These are phyloP conservation scores for Tinospora cordifolia DNA, from an alignment of 164 flowering plant species.

Conservation along the genomic window DNA sequence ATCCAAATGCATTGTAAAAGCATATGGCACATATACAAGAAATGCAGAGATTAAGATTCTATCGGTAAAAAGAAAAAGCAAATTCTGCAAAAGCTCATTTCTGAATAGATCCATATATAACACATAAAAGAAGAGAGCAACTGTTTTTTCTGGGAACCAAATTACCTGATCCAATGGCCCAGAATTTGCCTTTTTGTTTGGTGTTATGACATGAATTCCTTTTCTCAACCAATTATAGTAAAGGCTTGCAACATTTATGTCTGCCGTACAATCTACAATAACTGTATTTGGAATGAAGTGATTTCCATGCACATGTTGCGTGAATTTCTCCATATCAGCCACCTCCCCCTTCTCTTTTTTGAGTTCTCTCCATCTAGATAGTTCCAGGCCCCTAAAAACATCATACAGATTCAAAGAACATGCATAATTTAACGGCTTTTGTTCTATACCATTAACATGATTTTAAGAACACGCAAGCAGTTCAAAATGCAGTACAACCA, in stretches of 20 bases:
- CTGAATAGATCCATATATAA: neutral
- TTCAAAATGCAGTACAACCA: too few species aligned
- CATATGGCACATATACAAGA: neutral
- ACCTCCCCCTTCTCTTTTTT: conserved; percentile 57
- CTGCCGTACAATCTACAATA: conserved; percentile 91
- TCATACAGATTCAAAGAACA: neutral
- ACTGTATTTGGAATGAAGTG: conserved; percentile 89
- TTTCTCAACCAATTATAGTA: conserved; percentile 76
- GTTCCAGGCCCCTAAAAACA: conserved; percentile 69
- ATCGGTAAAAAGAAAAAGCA: neutral
- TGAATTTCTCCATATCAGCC: conserved; percentile 71
- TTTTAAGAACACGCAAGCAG: too few species aligned
- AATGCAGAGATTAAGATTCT: neutral
- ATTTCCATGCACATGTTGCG: conserved; percentile 73
- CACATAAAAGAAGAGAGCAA: neutral
- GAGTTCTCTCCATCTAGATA: conserved; percentile 71
- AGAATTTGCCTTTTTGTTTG: conserved; percentile 95
- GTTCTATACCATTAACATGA: too few species aligned
- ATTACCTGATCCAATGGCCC: conserved; percentile 94
- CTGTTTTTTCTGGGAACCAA: neutral
- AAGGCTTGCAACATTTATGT: conserved; percentile 58
- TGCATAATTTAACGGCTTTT: too few species aligned
- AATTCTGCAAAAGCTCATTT: neutral
- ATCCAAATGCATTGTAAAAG: neutral
- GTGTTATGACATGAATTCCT: conserved; percentile 94